Base-by-base conservation (phyloP, 495 filamentous ascomycete species). In the Apodospora peruviana region DNA sequence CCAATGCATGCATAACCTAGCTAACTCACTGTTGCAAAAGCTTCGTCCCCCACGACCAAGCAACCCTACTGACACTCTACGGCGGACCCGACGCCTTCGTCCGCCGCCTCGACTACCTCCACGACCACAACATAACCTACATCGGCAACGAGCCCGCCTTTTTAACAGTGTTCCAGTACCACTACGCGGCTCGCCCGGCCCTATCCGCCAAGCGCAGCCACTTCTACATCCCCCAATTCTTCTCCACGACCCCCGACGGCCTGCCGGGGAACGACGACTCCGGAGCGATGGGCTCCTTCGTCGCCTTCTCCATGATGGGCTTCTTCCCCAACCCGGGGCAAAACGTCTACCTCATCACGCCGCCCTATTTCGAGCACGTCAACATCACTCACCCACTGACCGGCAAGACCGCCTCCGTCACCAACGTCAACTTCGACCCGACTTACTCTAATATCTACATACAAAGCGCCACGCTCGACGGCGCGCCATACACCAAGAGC, bases 281-380 rank as follows among this genome's bases (percentile, higher is more conserved):
- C 39, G 85, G 85, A 4, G 83, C 84, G 0, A 86, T 87, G 83
- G 86, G 84, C 11, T 77, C 80, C 3, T 88, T 88, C 51, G 67
- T 82, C 1, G 82, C 80, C 1, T 76, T 88, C 17, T 74, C 78
- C 41, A 87, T 86, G 83, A 77, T 87, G 60, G 86, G 86, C 2
- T 62, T 88, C 0, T 90, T 86, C 64, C 86, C 86, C 0, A 83
- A 86, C 20, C 80, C 84, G 1, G 86, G 86, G 4, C 85, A 88
- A 57, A 66, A 88, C 55, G 84, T 88, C 0, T 89, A 90, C 48
- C 70, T 90, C 5, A 86, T 89, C 44, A 85, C 68, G 5, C 70
- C 81, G 4, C 82, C 82, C 0, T 86, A 76, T 57, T 89, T 89
- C 60, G 77, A 81, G 57, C 65, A 71, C 41, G 72, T 87, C 8